Evolutionary conservation across 2,329 filamentous ascomycete species (phyloP).

Genomic region (Fusarium xyrophilum): DNA sequence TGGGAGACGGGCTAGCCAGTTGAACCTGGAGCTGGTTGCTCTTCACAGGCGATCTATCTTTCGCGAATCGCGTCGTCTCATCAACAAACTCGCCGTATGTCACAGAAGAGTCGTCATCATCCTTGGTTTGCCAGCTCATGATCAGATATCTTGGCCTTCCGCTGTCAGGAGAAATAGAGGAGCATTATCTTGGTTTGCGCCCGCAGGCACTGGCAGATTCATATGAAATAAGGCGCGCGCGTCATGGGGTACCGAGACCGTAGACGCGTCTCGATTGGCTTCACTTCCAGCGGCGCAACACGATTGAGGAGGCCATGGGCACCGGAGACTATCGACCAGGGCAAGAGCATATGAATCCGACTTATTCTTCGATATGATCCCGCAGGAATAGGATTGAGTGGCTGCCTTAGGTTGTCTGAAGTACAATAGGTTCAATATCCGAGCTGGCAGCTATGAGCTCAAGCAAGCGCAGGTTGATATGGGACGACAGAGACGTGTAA

Average conservation of each 20-base stretch:
- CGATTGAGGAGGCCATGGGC: too few species aligned
- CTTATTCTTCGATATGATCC: too few species aligned
- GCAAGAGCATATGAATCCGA: too few species aligned
- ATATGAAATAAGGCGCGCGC: not conserved
- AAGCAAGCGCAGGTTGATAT: too few species aligned
- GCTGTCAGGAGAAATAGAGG: not conserved
- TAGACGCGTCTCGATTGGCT: not conserved
- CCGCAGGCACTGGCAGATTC: not conserved
- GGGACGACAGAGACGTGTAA: too few species aligned
- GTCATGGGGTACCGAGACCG: too few species aligned
- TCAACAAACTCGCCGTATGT: constrained; percentile 7
- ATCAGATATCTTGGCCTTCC: not conserved
- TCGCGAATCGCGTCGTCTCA: not conserved
- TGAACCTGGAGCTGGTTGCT: not conserved
- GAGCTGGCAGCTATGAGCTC: too few species aligned
- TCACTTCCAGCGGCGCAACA: not conserved
- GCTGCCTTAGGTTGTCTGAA: rapidly evolving
- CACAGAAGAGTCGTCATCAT: constrained; percentile 13
- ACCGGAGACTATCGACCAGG: too few species aligned
- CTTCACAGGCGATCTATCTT: not conserved
- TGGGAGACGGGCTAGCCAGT: rapidly evolving
- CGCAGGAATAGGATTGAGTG: rapidly evolving
- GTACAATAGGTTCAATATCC: too few species aligned
- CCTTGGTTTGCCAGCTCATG: not conserved
- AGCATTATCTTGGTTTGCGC: not conserved